Conservation (phyloP, 176 grass and related monocot genomes). For the Lolium rigidum region DNA sequence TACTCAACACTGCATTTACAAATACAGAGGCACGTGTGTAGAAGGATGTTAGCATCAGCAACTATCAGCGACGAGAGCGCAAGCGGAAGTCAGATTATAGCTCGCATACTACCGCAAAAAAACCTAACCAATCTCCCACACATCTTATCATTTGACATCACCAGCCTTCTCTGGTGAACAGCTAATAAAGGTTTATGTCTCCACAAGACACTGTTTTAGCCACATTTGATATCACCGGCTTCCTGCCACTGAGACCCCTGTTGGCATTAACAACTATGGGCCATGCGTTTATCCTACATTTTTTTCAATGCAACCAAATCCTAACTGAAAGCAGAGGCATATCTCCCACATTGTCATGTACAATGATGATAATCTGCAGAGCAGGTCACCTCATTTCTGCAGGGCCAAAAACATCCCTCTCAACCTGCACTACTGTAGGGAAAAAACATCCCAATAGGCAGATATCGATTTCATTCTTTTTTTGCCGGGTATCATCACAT, state of each 20-base stretch:
- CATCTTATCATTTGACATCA: too few species aligned
- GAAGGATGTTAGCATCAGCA: neutral
- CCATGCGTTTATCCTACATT: too few species aligned
- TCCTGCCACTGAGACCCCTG: neutral
- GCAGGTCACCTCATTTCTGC: neutral
- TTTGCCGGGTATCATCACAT: too few species aligned
- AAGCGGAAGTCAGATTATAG: neutral
- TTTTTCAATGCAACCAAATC: too few species aligned
- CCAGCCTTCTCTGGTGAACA: too few species aligned
- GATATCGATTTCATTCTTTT: too few species aligned
- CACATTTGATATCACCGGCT: conserved; percentile 8
- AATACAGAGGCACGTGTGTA: neutral
- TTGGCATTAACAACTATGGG: neutral
- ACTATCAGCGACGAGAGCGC: neutral
- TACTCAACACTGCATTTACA: neutral
- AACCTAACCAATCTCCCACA: too few species aligned
- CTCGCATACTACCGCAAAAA: neutral
- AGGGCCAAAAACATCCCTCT: conserved; percentile 32
- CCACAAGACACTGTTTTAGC: neutral
- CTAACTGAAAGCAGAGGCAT: too few species aligned
- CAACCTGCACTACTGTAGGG: neutral
- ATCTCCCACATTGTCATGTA: conserved; percentile 4
- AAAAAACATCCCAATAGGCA: too few species aligned
- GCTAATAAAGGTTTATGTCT: neutral
- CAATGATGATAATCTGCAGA: neutral